Conservation (phyloP, 78 protist genomes). For the Dictyostelium brefeldianum region DNA sequence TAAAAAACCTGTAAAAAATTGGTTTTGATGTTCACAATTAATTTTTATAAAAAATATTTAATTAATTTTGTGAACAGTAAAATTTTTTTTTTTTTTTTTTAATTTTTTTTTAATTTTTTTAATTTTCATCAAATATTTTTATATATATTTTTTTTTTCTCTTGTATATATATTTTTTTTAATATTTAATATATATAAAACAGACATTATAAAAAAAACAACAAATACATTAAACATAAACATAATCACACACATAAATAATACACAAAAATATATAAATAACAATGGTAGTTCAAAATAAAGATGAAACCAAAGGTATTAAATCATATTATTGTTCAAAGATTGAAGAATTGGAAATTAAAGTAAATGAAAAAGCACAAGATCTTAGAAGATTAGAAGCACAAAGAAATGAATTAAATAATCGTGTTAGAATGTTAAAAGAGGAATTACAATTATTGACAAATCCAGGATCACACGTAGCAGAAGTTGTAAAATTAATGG, state of each 20-base stretch:
- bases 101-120: too few species aligned
- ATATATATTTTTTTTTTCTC: too few species aligned
- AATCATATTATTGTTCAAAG: constrained; percentile 75
- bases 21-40: too few species aligned
- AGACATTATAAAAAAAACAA: too few species aligned
- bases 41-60: too few species aligned
- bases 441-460: constrained; percentile 95
- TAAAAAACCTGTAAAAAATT: too few species aligned
- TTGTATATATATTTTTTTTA: too few species aligned
- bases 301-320: constrained; percentile 82
- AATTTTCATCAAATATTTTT: too few species aligned
- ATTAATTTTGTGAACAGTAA: too few species aligned
- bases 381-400: constrained; percentile 97
- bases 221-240: not conserved
- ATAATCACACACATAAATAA: not conserved
- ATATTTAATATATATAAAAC: too few species aligned
- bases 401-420: constrained; percentile 97
- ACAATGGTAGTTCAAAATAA: not conserved
- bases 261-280: too few species aligned
- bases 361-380: constrained; percentile 86
- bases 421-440: constrained; percentile 96
- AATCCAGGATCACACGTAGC: constrained; percentile 99
- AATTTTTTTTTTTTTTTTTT: too few species aligned
- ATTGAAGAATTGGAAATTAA: constrained; percentile 79
- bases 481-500: constrained; percentile 98